Conservation (phyloP, 169 alveolate genomes). For the Plasmodium relictum region DNA sequence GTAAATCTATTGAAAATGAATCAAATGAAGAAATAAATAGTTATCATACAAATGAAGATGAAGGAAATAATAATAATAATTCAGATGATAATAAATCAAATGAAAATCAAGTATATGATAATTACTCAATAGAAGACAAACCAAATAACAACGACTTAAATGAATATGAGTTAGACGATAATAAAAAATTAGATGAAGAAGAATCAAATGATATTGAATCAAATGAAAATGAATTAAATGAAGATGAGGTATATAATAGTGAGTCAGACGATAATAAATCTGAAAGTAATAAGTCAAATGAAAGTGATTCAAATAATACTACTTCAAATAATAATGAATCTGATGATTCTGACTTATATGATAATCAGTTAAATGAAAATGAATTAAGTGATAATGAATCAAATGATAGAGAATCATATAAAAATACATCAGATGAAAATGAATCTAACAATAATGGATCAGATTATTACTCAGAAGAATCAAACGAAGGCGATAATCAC, state of each 20-base stretch:
- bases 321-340: not conserved
- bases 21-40: too few relatives aligned
- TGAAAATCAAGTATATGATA: not conserved
- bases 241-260: not conserved
- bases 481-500: not conserved
- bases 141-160: not conserved
- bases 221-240: not conserved
- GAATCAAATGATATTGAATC: conserved; percentile 9
- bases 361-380: not conserved
- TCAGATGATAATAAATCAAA: not conserved
- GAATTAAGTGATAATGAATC: not conserved
- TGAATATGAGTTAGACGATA: not conserved
- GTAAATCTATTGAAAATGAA: too few relatives aligned
- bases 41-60: too few relatives aligned
- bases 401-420: not conserved
- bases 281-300: not conserved
- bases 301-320: not conserved
- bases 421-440: conserved; percentile 9
- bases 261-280: not conserved
- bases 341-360: not conserved
- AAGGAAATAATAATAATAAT: not conserved
- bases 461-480: not conserved
- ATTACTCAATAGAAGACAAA: not conserved
- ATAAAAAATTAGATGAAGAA: not conserved
- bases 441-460: not conserved